phyloP scores from a whole-genome alignment of 805 yeast species.

The Yarrowia keelungensis region DNA sequence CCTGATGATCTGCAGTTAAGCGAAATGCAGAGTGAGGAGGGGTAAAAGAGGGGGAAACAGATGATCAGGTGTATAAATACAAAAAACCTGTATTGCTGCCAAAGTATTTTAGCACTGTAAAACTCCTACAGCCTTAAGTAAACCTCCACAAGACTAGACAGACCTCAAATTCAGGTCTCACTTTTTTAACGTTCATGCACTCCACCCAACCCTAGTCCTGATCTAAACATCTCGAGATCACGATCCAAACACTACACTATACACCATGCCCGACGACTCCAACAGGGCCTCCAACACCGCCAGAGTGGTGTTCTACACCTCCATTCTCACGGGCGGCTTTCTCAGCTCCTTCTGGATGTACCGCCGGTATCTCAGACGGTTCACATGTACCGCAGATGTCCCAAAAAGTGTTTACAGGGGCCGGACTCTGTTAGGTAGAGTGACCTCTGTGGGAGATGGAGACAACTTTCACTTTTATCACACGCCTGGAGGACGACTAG shows the following conservation, averaged over 20 bases:
- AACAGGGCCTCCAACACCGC: conserved; percentile 30
- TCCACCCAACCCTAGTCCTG: conserved; percentile 36
- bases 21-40: neutral
- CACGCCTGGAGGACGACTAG: conserved; percentile 85
- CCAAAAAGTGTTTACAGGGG: conserved; percentile 57
- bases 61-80: too few species aligned
- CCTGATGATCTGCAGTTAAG: conserved; percentile 10
- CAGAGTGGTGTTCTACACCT: conserved; percentile 34
- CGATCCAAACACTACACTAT: conserved; percentile 8
- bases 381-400: conserved; percentile 58
- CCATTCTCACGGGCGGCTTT: conserved; percentile 48
- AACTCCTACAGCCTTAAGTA: too few species aligned
- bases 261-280: conserved; percentile 19
- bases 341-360: conserved; percentile 57
- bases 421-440: conserved; percentile 68
- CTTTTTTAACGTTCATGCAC: conserved; percentile 22
- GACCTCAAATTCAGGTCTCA: conserved; percentile 5
- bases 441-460: conserved; percentile 92
- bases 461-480: conserved; percentile 93
- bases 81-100: too few species aligned
- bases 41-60: neutral
- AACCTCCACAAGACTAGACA: too few species aligned
- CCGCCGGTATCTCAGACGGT: conserved; percentile 57
- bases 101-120: too few species aligned
- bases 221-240: conserved; percentile 31